Percentiles rank a stretch among this genome's conserved stretches.
Evolutionary conservation across 768 basidiomycete species (phyloP).

Genomic region (Leccinum arenicola): DNA sequence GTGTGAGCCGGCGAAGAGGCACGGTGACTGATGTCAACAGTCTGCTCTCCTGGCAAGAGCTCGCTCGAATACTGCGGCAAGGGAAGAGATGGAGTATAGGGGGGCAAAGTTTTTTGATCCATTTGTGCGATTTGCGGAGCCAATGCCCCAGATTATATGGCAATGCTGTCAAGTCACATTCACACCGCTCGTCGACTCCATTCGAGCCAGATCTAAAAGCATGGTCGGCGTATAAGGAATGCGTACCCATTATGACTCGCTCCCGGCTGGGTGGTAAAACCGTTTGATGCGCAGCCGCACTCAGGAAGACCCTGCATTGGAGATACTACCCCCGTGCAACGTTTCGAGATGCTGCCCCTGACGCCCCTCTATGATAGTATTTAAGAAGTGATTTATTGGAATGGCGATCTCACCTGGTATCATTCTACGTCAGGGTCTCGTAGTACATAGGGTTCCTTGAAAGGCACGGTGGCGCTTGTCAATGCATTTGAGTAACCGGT

Average conservation of each 20-base stretch:
- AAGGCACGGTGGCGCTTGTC: not conserved
- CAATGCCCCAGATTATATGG: not conserved
- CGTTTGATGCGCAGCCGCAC: not conserved
- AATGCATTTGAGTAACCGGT: not conserved
- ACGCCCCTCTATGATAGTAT: not conserved
- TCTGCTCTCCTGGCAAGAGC: constrained; percentile 47
- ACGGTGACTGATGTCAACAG: constrained; percentile 43
- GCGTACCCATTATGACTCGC: not conserved
- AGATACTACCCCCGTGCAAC: not conserved
- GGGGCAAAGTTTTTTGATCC: constrained; percentile 34
- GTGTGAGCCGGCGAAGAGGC: constrained; percentile 2
- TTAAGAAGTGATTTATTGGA: not conserved
- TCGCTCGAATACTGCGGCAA: constrained; percentile 55
- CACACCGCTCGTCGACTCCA: not conserved
- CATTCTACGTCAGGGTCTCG: not conserved
- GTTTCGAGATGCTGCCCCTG: not conserved
- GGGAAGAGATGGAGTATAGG: constrained; percentile 51
- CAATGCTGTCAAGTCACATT: not conserved
- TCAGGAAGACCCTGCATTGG: not conserved
- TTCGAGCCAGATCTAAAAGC: constrained; percentile 3
- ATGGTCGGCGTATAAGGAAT: not conserved
- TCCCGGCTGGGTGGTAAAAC: not conserved
- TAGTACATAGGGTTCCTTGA: not conserved
- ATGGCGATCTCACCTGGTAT: not conserved
- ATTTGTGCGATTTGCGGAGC: constrained; percentile 1